phyloP scores from a whole-genome alignment of 768 basidiomycete species.

The Hortiboletus campestris region DNA sequence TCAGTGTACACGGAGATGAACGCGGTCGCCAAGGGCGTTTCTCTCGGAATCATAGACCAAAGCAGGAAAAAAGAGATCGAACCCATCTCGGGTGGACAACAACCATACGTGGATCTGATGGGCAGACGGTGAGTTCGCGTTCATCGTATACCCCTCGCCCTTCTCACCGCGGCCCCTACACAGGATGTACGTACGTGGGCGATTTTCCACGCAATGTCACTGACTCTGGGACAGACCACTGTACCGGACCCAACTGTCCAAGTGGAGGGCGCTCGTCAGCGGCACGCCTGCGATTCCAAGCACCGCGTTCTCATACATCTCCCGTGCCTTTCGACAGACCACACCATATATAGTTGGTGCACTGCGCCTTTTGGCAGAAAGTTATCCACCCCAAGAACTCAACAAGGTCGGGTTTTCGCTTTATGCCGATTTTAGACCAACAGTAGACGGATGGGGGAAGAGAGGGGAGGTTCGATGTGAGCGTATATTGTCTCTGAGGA shows the following conservation, averaged over 20 bases:
- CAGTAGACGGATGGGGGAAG: constrained; percentile 81
- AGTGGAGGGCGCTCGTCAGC: constrained; percentile 83
- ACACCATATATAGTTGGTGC: constrained; percentile 77
- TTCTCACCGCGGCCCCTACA: background rate
- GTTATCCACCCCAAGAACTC: constrained; percentile 56
- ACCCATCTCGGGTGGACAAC: constrained; percentile 54
- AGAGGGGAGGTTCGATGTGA: constrained; percentile 70
- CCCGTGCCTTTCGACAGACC: constrained; percentile 75
- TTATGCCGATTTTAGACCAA: constrained; percentile 86
- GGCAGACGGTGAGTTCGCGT: constrained; percentile 53
- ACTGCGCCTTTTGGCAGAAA: constrained; percentile 62
- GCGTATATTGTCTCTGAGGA: constrained; percentile 61
- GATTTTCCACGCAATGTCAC: background rate
- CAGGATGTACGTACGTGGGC: constrained; percentile 39
- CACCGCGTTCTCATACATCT: constrained; percentile 82
- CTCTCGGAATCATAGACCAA: constrained; percentile 71
- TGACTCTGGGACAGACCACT: constrained; percentile 57
- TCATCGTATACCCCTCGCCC: background rate
- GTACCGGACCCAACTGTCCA: constrained; percentile 60
- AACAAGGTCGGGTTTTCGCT: constrained; percentile 70
- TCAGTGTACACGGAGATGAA: constrained; percentile 95
- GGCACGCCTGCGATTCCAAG: constrained; percentile 68
- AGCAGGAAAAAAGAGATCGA: constrained; percentile 54
- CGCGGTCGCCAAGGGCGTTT: constrained; percentile 79
- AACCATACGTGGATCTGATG: constrained; percentile 87